These are phyloP conservation scores for Luzula sylvatica DNA, from an alignment of 176 grass and related monocot species.

Conservation along the genomic window DNA sequence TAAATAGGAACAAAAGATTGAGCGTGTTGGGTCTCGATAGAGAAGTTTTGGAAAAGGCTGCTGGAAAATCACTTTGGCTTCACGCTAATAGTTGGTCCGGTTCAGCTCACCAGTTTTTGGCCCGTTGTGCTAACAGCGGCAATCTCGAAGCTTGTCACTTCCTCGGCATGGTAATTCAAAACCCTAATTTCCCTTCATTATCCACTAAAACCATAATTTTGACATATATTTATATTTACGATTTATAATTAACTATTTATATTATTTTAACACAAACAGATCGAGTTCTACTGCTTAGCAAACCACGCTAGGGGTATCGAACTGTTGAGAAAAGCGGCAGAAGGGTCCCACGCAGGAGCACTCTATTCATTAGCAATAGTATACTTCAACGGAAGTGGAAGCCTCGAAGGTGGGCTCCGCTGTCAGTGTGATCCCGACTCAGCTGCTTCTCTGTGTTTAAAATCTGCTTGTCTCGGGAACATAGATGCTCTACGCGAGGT, in stretches of 20 bases:
- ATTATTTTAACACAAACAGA: constrained; percentile 23
- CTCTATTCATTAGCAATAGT: constrained; percentile 80
- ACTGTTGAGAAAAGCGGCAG: constrained; percentile 55
- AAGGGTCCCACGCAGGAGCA: constrained; percentile 49
- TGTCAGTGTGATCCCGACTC: constrained; percentile 44
- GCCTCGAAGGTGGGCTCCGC: constrained; percentile 21
- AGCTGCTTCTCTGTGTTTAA: constrained; percentile 56
- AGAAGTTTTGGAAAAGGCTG: constrained; percentile 35
- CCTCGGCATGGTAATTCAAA: constrained; percentile 56
- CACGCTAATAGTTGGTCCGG: constrained; percentile 45
- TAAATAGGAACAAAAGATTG: constrained; percentile 54
- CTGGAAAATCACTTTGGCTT: constrained; percentile 39
- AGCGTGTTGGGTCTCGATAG: constrained; percentile 32
- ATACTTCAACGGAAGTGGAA: constrained; percentile 64
- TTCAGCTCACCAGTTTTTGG: constrained; percentile 41
- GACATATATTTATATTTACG: not conserved
- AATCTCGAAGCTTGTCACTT: constrained; percentile 66
- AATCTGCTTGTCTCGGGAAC: constrained; percentile 58
- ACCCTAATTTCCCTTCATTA: not conserved
- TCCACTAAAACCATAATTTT: not conserved
- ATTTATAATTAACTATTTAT: not conserved
- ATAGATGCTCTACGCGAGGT: constrained; percentile 69
- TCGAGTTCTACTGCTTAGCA: constrained; percentile 62
- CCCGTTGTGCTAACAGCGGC: constrained; percentile 45
- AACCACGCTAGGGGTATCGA: constrained; percentile 42